Percentiles rank a stretch among this genome's conserved stretches.
phyloP scores from a whole-genome alignment of 768 basidiomycete genomes.

The Hygrophorus pudorinus region DNA sequence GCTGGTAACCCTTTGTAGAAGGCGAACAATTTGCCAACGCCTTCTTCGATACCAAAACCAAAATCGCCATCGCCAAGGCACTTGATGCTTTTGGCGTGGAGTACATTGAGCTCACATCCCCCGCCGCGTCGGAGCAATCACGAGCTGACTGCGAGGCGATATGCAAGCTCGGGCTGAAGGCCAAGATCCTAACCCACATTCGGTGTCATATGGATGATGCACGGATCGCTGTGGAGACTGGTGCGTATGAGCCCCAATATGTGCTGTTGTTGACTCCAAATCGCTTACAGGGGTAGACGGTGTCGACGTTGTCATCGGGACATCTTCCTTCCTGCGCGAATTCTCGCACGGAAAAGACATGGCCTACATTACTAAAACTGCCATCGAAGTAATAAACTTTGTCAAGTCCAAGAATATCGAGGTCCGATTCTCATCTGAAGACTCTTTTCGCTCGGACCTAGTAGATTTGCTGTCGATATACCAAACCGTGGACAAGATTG shows the following conservation, averaged over 20 bases:
- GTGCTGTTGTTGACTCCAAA: background rate
- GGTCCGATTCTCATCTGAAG: slow-evolving; percentile 98
- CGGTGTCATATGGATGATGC: slow-evolving; percentile 99
- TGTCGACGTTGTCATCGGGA: slow-evolving; percentile 98
- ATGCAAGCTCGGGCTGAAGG: slow-evolving; percentile 95
- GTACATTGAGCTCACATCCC: slow-evolving; percentile 98
- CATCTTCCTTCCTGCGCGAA: slow-evolving; percentile 97
- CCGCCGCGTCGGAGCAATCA: slow-evolving; percentile 94
- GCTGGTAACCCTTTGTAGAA: slow-evolving; percentile 39
- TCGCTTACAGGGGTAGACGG: slow-evolving; percentile 79
- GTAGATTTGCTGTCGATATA: slow-evolving; percentile 98
- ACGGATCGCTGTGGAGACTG: slow-evolving; percentile 95
- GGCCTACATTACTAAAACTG: slow-evolving; percentile 98
- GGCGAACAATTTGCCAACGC: slow-evolving; percentile 99
- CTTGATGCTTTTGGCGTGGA: slow-evolving; percentile 99
- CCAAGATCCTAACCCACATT: slow-evolving; percentile 97
- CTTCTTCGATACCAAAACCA: slow-evolving; percentile 99
- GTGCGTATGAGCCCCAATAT: slow-evolving; percentile 28
- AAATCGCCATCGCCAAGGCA: slow-evolving; percentile 97
- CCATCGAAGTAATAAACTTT: slow-evolving; percentile 96
- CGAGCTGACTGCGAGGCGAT: slow-evolving; percentile 92
- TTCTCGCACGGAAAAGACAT: slow-evolving; percentile 99
- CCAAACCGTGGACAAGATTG: slow-evolving; percentile 99
- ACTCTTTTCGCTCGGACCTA: slow-evolving; percentile 98
- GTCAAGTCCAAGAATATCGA: slow-evolving; percentile 99